Evolutionary conservation across 768 basidiomycete genomes (phyloP).

Genomic region (Hygrocybe punicea): DNA sequence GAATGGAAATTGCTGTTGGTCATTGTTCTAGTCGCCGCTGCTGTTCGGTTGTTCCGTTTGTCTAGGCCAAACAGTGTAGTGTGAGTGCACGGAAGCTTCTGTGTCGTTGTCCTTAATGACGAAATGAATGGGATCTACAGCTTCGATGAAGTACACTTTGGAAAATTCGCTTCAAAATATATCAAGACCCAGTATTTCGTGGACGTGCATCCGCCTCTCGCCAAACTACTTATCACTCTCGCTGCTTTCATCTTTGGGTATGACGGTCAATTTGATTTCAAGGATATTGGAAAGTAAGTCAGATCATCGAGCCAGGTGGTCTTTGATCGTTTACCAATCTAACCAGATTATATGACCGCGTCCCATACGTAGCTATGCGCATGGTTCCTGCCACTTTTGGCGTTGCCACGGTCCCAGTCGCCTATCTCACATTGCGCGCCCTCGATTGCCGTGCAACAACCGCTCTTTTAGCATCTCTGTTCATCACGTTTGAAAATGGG

Average conservation of each 20-base stretch:
- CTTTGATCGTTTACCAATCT: neutral
- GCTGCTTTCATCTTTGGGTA: slow-evolving; percentile 85
- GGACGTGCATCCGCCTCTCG: slow-evolving; percentile 96
- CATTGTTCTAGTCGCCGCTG: slow-evolving; percentile 64
- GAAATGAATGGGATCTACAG: slow-evolving; percentile 38
- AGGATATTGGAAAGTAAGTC: slow-evolving; percentile 92
- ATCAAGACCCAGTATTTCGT: slow-evolving; percentile 89
- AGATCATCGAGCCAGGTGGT: neutral
- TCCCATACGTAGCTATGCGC: slow-evolving; percentile 97
- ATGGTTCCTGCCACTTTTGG: slow-evolving; percentile 90
- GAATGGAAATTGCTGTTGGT: slow-evolving; percentile 75
- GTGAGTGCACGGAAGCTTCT: slow-evolving; percentile 45
- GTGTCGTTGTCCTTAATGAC: slow-evolving; percentile 2
- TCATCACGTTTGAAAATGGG: slow-evolving; percentile 96
- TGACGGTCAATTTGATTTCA: slow-evolving; percentile 93
- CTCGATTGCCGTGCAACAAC: slow-evolving; percentile 91
- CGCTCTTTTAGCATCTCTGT: slow-evolving; percentile 83
- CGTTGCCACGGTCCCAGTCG: slow-evolving; percentile 80
- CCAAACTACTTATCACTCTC: slow-evolving; percentile 91
- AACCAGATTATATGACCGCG: slow-evolving; percentile 71
- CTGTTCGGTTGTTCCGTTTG: slow-evolving; percentile 83
- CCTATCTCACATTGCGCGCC: slow-evolving; percentile 90
- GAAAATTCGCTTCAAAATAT: slow-evolving; percentile 93
- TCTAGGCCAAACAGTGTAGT: slow-evolving; percentile 89
- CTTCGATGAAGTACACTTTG: slow-evolving; percentile 98